Evolutionary conservation across 768 basidiomycete genomes (phyloP).

Genomic region (Leccinum uliginosum): DNA sequence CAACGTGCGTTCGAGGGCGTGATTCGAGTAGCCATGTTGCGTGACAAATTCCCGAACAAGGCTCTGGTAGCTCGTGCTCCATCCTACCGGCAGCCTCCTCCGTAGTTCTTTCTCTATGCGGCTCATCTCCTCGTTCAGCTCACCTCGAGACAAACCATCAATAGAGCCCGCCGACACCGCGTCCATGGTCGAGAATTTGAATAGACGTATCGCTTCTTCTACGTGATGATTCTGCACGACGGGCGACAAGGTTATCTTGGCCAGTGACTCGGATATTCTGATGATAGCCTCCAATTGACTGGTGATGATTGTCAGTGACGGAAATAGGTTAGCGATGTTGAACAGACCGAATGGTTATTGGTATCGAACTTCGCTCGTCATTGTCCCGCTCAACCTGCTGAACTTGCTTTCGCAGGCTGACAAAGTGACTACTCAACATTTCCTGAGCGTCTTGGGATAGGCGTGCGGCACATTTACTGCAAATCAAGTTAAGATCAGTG

Average conservation of each 20-base stretch:
- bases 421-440: conserved; percentile 95
- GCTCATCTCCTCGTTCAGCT: conserved; percentile 89
- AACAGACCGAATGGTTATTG: conserved; percentile 91
- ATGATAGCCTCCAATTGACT: conserved; percentile 98
- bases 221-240: conserved; percentile 90
- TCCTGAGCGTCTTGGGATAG: conserved; percentile 92
- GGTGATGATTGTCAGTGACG: conserved; percentile 2
- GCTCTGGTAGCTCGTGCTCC: conserved; percentile 95
- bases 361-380: conserved; percentile 95
- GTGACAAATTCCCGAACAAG: conserved; percentile 90
- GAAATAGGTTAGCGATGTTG: neutral
- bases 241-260: conserved; percentile 87
- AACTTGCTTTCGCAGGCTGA: conserved; percentile 87
- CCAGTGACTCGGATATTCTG: conserved; percentile 95
- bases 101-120: conserved; percentile 85
- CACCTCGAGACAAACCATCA: conserved; percentile 87
- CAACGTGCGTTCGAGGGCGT: conserved; percentile 87
- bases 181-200: conserved; percentile 99
- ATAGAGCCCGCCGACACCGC: conserved; percentile 92
- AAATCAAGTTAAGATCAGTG: neutral
- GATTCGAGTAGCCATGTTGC: conserved; percentile 85
- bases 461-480: conserved; percentile 93
- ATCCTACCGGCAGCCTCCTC: conserved; percentile 83
- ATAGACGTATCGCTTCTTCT: conserved; percentile 95
- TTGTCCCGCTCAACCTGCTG: conserved; percentile 96